Percentiles rank a stretch among this genome's conserved stretches.
These are phyloP conservation scores for Lactarius tabidus DNA, from an alignment of 768 basidiomycete genomes.

Conservation along the genomic window DNA sequence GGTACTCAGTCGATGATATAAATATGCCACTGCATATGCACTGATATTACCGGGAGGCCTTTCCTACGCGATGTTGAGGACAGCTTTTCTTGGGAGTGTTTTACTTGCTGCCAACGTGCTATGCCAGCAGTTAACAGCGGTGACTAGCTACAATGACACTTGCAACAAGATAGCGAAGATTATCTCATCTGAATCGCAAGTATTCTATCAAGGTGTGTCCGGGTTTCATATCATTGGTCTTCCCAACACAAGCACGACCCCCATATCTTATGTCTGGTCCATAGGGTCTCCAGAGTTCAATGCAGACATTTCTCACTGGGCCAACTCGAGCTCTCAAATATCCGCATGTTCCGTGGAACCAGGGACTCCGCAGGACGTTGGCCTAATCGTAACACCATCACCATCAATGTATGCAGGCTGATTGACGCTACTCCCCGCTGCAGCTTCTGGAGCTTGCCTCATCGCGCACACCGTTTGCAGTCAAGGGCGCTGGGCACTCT, in stretches of 20 bases:
- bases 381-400: slow-evolving; percentile 11
- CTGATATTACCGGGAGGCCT: background rate
- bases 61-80: background rate
- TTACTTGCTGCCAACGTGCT: background rate
- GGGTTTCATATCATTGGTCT: background rate
- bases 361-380: slow-evolving; percentile 21
- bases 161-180: background rate
- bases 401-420: too few relatives aligned
- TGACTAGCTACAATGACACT: background rate
- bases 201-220: slow-evolving; percentile 4
- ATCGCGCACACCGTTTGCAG: slow-evolving; percentile 12
- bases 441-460: slow-evolving; percentile 8
- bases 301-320: slow-evolving; percentile 21
- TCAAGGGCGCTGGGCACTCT: slow-evolving; percentile 30
- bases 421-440: background rate
- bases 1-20: background rate
- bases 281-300: slow-evolving; percentile 9
- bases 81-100: background rate
- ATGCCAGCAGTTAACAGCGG: background rate
- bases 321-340: slow-evolving; percentile 19
- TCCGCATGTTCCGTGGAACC: slow-evolving; percentile 25
- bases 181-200: background rate
- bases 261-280: background rate
- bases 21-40: background rate
- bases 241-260: too few relatives aligned